A percentile compares a stretch with the other conserved stretches of the same genome.
Evolutionary conservation across 2,329 filamentous ascomycete genomes (phyloP).

Genomic region (Cordyceps farinosa): DNA sequence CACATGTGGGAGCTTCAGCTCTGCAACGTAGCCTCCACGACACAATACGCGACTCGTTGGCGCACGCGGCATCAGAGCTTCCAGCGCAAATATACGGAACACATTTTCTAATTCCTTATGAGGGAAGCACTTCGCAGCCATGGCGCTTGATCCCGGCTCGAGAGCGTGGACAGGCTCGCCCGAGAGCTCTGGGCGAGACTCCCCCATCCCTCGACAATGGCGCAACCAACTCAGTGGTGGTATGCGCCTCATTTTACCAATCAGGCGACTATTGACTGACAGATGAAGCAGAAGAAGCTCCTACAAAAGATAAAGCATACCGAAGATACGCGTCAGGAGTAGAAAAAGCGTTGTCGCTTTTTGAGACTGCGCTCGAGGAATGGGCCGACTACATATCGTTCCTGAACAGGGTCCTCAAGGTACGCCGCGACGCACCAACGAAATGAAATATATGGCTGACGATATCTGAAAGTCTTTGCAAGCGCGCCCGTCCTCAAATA

Average conservation of each 20-base stretch:
- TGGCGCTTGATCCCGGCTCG: slow-evolving; percentile 61
- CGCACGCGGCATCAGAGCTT: slow-evolving; percentile 1
- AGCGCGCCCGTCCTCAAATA: slow-evolving; percentile 69
- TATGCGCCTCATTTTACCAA: slow-evolving; percentile 41
- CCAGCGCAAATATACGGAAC: slow-evolving; percentile 9
- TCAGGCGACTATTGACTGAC: neutral
- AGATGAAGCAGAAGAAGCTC: slow-evolving; percentile 46
- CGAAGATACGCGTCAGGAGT: slow-evolving; percentile 87
- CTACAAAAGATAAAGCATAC: slow-evolving; percentile 63
- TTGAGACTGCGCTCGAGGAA: slow-evolving; percentile 92
- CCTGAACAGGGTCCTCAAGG: slow-evolving; percentile 84
- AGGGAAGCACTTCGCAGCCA: slow-evolving; percentile 34
- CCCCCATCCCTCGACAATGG: slow-evolving; percentile 71
- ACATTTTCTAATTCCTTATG: slow-evolving; percentile 17
- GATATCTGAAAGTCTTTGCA: slow-evolving; percentile 68
- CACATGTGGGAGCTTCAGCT: slow-evolving; percentile 4
- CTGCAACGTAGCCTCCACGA: slow-evolving; percentile 24
- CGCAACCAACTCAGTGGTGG: slow-evolving; percentile 74
- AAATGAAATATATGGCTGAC: slow-evolving; percentile 8
- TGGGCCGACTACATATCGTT: slow-evolving; percentile 99
- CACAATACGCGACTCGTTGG: slow-evolving; percentile 13
- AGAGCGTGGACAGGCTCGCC: slow-evolving; percentile 64
- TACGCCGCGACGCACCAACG: slow-evolving; percentile 35
- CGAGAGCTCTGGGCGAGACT: slow-evolving; percentile 77
- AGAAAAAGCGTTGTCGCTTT: slow-evolving; percentile 81